Base-by-base conservation (phyloP, 352 stramenopile species). In the Elongisporangium prolatum region DNA sequence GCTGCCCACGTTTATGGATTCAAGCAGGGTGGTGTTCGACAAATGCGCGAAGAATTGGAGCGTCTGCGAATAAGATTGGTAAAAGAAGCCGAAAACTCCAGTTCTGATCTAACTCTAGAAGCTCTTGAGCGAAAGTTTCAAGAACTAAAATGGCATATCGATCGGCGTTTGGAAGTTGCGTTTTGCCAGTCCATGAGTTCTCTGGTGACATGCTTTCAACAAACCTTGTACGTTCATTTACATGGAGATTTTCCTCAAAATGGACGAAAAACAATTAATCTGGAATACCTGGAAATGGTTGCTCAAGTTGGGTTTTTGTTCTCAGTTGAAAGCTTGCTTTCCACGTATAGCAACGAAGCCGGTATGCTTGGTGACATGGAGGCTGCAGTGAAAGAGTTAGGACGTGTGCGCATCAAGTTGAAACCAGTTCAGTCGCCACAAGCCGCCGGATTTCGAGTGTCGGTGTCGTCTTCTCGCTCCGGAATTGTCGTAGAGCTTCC, bases 321-420 rank as follows among this genome's bases (percentile, higher is more conserved):
- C 50, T 91, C 78, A 2, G 82, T 93, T 10, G 86, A 95, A 62
- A 92, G 81, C 47, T 61, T 95, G 18, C 51, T 95, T n/a, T 93
- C 84, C 1, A 95, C 86, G 14, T 91, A 93, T 59, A 84, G 83
- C 25, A 90, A 92, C 34, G 86, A 95, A 55, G 67, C 86, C 14
- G 86, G 86, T 4, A 95, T 95, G 84, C 67, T 95, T 8, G 86
- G 84, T 3, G 86, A 95, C 63, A 93, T 89, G 54, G 84, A 92
- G 10, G 84, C 80, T 11, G 86, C 86, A 11, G 80, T 93, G 14
- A 86, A 86, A 28, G 81, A 91, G 52, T 68, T 95, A 1, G 73
- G 74, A 54, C 63, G 77, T 6, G 78, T 92, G 48, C 69, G 74
- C 17, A 87, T 95, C 52, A 84, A 88, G 48, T 37, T 95, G 13